phyloP scores from a whole-genome alignment of 164 flowering plant genomes.

The Amborella trichopoda region DNA sequence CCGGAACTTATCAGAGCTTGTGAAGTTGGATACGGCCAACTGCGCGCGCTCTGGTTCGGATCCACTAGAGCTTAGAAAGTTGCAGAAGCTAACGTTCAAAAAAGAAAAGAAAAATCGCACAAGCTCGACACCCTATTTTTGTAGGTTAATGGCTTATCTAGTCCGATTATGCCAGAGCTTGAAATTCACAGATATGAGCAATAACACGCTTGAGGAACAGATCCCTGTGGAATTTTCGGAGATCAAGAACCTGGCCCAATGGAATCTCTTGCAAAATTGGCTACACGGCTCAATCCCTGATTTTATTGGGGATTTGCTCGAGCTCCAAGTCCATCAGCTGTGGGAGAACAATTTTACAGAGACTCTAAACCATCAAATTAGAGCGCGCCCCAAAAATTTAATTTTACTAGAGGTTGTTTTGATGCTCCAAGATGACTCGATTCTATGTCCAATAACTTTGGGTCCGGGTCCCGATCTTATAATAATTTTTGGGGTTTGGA shows the following conservation, averaged over 20 bases:
- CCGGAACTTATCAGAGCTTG: slow-evolving; percentile 53
- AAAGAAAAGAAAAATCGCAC: too few relatives aligned
- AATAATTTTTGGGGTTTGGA: too few relatives aligned
- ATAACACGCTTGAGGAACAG: slow-evolving; percentile 65
- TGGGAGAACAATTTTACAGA: slow-evolving; percentile 98
- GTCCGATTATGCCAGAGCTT: slow-evolving; percentile 49
- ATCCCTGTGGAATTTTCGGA: slow-evolving; percentile 49
- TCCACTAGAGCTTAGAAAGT: slow-evolving; percentile 59
- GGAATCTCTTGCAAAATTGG: slow-evolving; percentile 80
- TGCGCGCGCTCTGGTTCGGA: slow-evolving; percentile 67
- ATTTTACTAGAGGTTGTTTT: too few relatives aligned
- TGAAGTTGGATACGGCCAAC: slow-evolving; percentile 72
- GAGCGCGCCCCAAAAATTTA: too few relatives aligned
- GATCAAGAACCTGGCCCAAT: slow-evolving; percentile 60
- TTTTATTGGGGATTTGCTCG: slow-evolving; percentile 67
- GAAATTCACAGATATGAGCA: slow-evolving; percentile 88
- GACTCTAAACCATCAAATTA: too few relatives aligned
- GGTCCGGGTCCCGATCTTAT: too few relatives aligned
- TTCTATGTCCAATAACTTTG: too few relatives aligned
- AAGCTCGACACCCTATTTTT: slow-evolving; percentile 73
- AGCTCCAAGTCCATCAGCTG: slow-evolving; percentile 74
- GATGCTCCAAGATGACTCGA: too few relatives aligned
- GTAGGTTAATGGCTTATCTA: slow-evolving; percentile 72
- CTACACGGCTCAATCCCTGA: slow-evolving; percentile 80
- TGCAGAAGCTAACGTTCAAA: too few relatives aligned